Base-by-base conservation (phyloP, 306 rosid species). In the Clitoria ternatea region DNA sequence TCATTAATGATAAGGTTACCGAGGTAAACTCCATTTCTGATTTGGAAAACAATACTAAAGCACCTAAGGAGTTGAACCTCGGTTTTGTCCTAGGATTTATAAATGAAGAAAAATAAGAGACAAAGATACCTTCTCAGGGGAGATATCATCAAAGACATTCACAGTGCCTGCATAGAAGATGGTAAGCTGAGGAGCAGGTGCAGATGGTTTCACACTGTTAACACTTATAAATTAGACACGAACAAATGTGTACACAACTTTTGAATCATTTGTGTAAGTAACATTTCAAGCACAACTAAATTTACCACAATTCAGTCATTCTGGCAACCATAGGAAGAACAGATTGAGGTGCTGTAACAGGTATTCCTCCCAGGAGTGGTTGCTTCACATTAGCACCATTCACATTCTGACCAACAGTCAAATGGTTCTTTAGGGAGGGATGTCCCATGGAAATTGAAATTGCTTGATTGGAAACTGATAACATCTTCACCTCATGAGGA, bases 81-180 rank as follows among this genome's bases (percentile, higher is more conserved):
- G n/a, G n/a, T n/a, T n/a, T n/a, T n/a, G n/a, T n/a, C n/a, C n/a
- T n/a, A n/a, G n/a, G n/a, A n/a, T n/a, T 32, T 19, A 13, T 26
- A 10, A 29, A n/a, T 19, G 27, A 19, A 20, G 18, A 9, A 37
- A 37, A 39, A 59, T 8, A 47, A 33, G 37, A 67, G 30, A 64
- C 36, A 66, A 36, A 44, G 37, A 30, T 67, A 89, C 98, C 98
- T 83, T 84, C 82, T 87, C 96, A 44, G 95, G 95, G 9, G 88
- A 60, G 81, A 92, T 87, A 80, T 83, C 85, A 49, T 84, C 82
- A 53, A 77, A 92, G 69, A 89, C 89, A 70, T 83, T 85, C 61
- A 92, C 92, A 7, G 89, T 67, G 56, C 96, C 98, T 0, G 75
- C 96, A 33, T 92, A 92, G 80, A 89, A 92, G 70, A 92, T 81